Evolutionary conservation across 2,329 filamentous ascomycete genomes (phyloP).

Genomic region (Ophiocordyceps camponoti-rufipedis): DNA sequence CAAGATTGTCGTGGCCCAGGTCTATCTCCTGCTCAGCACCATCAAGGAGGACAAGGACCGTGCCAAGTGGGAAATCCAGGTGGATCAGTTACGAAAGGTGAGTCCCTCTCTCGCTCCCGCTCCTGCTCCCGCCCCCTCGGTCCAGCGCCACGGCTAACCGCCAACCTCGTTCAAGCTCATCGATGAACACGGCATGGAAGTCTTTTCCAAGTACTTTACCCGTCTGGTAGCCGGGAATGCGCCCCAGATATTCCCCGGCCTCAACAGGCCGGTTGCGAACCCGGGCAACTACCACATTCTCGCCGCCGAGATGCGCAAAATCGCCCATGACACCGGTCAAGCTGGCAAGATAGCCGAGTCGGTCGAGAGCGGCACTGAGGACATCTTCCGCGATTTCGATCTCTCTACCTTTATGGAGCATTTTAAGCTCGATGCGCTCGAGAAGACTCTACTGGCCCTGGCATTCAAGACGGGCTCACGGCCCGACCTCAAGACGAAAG

Average conservation of each 20-base stretch:
- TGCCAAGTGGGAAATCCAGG: slow-evolving; percentile 82
- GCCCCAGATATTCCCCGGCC: slow-evolving; percentile 70
- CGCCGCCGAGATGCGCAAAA: slow-evolving; percentile 68
- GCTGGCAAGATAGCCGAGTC: slow-evolving; percentile 84
- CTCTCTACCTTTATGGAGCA: slow-evolving; percentile 91
- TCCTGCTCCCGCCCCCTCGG: not conserved
- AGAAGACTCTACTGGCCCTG: slow-evolving; percentile 73
- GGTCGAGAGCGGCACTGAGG: slow-evolving; percentile 76
- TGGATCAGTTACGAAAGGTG: slow-evolving; percentile 84
- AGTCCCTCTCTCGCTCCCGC: slow-evolving; percentile 9
- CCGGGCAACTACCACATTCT: slow-evolving; percentile 73
- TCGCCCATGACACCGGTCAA: slow-evolving; percentile 63
- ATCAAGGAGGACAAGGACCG: slow-evolving; percentile 87
- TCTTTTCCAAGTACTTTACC: slow-evolving; percentile 89
- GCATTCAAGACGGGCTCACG: slow-evolving; percentile 75
- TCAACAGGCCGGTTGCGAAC: slow-evolving; percentile 54
- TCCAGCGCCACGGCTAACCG: not conserved
- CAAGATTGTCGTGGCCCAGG: slow-evolving; percentile 89
- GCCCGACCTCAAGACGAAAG: slow-evolving; percentile 73
- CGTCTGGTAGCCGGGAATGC: slow-evolving; percentile 85
- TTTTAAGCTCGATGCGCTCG: slow-evolving; percentile 78
- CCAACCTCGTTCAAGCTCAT: slow-evolving; percentile 44
- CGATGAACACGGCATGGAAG: slow-evolving; percentile 98
- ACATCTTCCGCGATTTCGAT: slow-evolving; percentile 91
- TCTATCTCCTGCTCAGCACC: slow-evolving; percentile 83